Base-by-base conservation (phyloP, 192 early-diverging fungal species). In the Coemansia pectinata region DNA sequence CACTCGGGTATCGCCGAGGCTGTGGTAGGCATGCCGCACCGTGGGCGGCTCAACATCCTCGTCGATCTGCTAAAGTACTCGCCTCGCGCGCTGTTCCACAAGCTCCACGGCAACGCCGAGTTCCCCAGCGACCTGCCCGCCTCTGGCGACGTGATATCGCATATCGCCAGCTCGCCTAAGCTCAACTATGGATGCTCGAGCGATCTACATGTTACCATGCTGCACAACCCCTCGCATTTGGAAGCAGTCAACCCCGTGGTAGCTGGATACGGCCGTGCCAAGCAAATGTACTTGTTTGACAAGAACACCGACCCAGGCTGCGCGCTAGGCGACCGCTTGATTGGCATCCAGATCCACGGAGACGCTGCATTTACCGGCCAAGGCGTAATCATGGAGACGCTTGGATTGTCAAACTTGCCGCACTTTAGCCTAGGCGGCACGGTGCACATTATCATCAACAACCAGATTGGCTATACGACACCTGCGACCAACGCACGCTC, bases 191-290 rank as follows among this genome's bases (percentile, higher is more conserved):
- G 87, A 23, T 67, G 69, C 65, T 64, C 69, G 29, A 64, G 75
- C 7, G 73, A 78, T 40, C 71, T 97, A 19, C 89, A 94, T 59
- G 92, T 96, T 6, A 93, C 94, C 2, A 86, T 97, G 85, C 79
- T 97, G n/a, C 93, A 94, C 83, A 98, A 98, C 79, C 97, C 97
- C 12, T 97, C 96, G 5, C 97, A 98, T 73, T 83, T 98, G n/a
- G 96, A 94, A 74, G 95, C 96, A 2, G 92, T 95, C 34, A 98
- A 98, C 84, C 95, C 97, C 0, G 95, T 98, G 2, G 94, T 94
- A 27, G 88, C 96, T 79, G 97, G 97, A 42, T 97, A 98, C 72
- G 94, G 96, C 0, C 90, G 97, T 12, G 94, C 96, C 33, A 91
- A 94, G 78, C 97, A 98, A 72, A 95, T 98, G 89, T 79, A 90